Evolutionary conservation across 2,329 filamentous ascomycete species (phyloP), one percentile per base, ranked within the genome.

Genomic region (Myriangium duriaei): DNA sequence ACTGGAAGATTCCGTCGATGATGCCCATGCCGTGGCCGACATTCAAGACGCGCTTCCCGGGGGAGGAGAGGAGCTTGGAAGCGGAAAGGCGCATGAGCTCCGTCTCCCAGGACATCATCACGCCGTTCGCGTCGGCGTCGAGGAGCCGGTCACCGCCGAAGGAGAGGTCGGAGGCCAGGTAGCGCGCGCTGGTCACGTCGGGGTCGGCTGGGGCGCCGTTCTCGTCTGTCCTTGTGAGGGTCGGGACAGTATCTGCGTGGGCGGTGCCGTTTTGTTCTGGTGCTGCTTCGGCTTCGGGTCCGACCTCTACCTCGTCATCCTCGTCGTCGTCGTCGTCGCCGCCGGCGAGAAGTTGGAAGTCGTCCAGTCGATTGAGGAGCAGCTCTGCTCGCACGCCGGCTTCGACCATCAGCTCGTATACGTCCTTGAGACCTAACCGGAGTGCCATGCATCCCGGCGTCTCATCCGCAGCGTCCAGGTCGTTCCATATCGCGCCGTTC

Each of bases 401-500:
- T 54, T 88, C 82, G 5, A 96, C 81, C 55, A 88, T 83, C 41
- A 86, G 59, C 29, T 80, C 73, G 55, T 98, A 96, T 24, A 95
- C 62, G 34, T 74, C 70, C 38, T 61, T 68, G 50, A 82, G 65
- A 0, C 81, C 79, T 15, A 95, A 47, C 32, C 74, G 56, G 17
- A 69, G 67, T 6, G 91, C 91, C 30, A 95, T 65, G 56, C 88
- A 96, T 5, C 86, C 91, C 0, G 91, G 86, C 3, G 91, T 96
- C 67, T 96, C 88, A 50, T 85, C 73, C 49, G 83, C 79, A 47
- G 68, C 63, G 58, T 96, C 85, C 40, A 96, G 67, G 56, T 95
- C 87, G 62, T 98, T 98, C 91, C 91, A 98, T 49, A 96, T 95
- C 9, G 85, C 91, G 19, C 91, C 91, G 49, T 81, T 80, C 52